phyloP scores from a whole-genome alignment of 2,329 filamentous ascomycete species.

The Verticillium alfalfae region DNA sequence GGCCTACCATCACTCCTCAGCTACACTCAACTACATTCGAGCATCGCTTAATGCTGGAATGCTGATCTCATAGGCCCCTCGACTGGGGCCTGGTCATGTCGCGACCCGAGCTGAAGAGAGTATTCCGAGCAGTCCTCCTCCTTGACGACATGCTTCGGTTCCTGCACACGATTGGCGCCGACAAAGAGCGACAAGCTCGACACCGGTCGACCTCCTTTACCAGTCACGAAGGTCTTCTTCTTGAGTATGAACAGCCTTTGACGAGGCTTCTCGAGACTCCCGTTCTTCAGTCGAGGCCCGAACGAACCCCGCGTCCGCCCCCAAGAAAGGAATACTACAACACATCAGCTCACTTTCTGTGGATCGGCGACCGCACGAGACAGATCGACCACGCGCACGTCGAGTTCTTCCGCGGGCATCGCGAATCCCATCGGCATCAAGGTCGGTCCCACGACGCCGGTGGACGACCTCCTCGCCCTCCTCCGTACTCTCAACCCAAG shows the following conservation, averaged over 20 bases:
- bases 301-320: constrained; percentile 36
- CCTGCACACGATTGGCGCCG: constrained; percentile 88
- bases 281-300: constrained; percentile 19
- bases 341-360: constrained; percentile 93
- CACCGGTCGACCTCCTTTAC: constrained; percentile 91
- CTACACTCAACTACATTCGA: constrained; percentile 89
- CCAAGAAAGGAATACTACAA: constrained; percentile 72
- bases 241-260: constrained; percentile 89
- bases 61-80: constrained; percentile 85
- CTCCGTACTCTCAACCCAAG: constrained; percentile 81
- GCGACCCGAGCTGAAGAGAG: constrained; percentile 76
- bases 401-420: constrained; percentile 94
- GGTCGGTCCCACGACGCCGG: constrained; percentile 80
- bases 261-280: constrained; percentile 71
- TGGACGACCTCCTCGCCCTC: constrained; percentile 69
- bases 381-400: constrained; percentile 92
- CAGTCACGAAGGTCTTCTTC: constrained; percentile 86
- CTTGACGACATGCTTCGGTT: constrained; percentile 87
- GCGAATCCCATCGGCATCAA: constrained; percentile 96
- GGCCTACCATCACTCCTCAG: constrained; percentile 93
- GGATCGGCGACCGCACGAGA: constrained; percentile 94
- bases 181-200: constrained; percentile 79
- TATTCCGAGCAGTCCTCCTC: constrained; percentile 81
- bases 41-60: constrained; percentile 80
- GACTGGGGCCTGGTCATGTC: constrained; percentile 95